Evolutionary conservation across 192 early-diverging fungal genomes (phyloP).

Genomic region (Coemansia sp.): DNA sequence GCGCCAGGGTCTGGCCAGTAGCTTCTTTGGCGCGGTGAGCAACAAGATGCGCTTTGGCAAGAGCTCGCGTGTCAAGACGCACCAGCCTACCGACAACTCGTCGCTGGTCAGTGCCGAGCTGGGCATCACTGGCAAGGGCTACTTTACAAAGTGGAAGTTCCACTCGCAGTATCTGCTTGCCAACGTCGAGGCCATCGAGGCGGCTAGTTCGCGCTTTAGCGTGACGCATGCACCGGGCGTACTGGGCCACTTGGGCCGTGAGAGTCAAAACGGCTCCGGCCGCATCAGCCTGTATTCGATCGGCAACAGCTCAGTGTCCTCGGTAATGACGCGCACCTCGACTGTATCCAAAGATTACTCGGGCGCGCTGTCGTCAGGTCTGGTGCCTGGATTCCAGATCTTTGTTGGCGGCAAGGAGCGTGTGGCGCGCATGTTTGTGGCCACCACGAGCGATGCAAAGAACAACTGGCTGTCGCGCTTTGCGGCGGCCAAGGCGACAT

Average conservation of each 20-base stretch:
- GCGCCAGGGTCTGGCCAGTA: constrained; percentile 53
- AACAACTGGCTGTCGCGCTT: constrained; percentile 59
- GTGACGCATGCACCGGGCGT: constrained; percentile 44
- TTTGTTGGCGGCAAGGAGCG: constrained; percentile 56
- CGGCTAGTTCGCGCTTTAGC: constrained; percentile 58
- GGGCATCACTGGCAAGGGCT: constrained; percentile 57
- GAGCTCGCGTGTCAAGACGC: constrained; percentile 34
- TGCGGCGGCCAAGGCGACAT: constrained; percentile 56
- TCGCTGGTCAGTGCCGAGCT: constrained; percentile 57
- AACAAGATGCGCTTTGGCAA: constrained; percentile 56
- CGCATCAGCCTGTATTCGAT: constrained; percentile 55
- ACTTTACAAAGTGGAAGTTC: constrained; percentile 72
- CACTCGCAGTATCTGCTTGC: constrained; percentile 60
- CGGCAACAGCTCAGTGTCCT: constrained; percentile 56
- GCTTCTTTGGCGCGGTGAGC: constrained; percentile 58
- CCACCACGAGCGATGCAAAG: constrained; percentile 53
- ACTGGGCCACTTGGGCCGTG: constrained; percentile 38
- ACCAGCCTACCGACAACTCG: constrained; percentile 46
- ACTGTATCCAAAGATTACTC: constrained; percentile 59
- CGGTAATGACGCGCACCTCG: constrained; percentile 57
- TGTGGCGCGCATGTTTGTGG: constrained; percentile 58
- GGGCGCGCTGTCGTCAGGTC: constrained; percentile 52
- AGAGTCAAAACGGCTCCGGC: constrained; percentile 49
- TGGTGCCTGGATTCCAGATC: constrained; percentile 56
- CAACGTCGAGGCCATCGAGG: constrained; percentile 62